Evolutionary conservation across 805 yeast species (phyloP).

Genomic region (Ogataea nakhonphanomensis): DNA sequence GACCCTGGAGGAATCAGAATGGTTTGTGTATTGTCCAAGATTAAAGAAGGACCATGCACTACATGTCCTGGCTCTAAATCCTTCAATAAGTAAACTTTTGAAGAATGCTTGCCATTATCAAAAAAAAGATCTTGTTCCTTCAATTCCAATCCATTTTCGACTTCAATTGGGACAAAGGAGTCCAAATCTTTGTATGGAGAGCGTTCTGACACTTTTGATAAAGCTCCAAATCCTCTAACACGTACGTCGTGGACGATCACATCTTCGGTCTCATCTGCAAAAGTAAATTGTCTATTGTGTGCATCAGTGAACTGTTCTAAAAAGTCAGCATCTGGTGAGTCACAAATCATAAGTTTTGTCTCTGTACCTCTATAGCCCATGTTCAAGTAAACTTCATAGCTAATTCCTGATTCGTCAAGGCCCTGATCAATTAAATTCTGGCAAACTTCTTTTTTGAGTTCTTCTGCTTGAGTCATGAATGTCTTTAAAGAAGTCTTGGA

Average conservation of each 20-base stretch:
- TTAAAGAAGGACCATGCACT: conserved; percentile 46
- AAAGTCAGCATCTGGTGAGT: conserved; percentile 32
- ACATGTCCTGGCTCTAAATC: conserved; percentile 46
- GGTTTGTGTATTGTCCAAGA: conserved; percentile 37
- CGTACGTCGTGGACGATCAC: conserved; percentile 56
- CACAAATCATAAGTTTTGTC: conserved; percentile 62
- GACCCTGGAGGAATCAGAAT: conserved; percentile 35
- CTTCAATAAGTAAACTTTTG: conserved; percentile 45
- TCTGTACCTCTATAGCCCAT: conserved; percentile 81
- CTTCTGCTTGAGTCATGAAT: conserved; percentile 17
- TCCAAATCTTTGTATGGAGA: conserved; percentile 18
- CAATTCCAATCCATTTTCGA: conserved; percentile 35
- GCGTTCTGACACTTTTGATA: conserved; percentile 24
- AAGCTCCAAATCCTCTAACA: conserved; percentile 66
- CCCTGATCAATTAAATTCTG: conserved; percentile 27
- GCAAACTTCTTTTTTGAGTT: conserved; percentile 14
- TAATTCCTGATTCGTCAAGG: conserved; percentile 9
- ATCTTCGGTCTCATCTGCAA: conserved; percentile 49
- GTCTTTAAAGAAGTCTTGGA: conserved; percentile 10
- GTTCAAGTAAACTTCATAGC: conserved; percentile 40
- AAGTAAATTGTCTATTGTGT: conserved; percentile 68
- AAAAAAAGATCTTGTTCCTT: conserved; percentile 42
- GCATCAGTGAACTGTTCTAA: conserved; percentile 43
- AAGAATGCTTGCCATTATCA: conserved; percentile 22
- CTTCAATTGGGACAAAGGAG: conserved; percentile 45